Conservation (phyloP, 1,139 yeast species). For the Scheffersomyces lignicola region DNA sequence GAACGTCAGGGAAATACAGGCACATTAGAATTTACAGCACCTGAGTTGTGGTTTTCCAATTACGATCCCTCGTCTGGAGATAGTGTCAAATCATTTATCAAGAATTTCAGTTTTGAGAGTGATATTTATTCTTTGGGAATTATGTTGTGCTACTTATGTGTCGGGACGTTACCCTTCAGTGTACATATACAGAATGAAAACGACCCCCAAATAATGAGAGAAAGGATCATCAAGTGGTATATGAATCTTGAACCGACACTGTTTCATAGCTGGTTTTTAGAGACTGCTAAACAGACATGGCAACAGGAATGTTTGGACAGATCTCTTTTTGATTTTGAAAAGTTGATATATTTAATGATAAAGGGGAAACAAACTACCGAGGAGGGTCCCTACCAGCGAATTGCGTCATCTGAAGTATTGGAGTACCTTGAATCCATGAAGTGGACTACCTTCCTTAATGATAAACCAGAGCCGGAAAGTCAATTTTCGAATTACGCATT, state of each 20-base stretch:
- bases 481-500: background rate
- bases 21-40: conserved; percentile 84
- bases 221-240: conserved; percentile 34
- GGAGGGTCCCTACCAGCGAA: conserved; percentile 6
- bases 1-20: conserved; percentile 71
- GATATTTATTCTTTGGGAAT: conserved; percentile 84
- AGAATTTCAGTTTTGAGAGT: conserved; percentile 65
- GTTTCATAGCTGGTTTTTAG: conserved; percentile 30
- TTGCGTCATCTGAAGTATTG: conserved; percentile 19
- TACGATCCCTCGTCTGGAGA: conserved; percentile 20
- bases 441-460: conserved; percentile 12
- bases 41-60: conserved; percentile 58
- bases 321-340: conserved; percentile 19
- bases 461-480: conserved; percentile 1
- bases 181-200: conserved; percentile 26
- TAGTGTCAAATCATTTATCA: conserved; percentile 25
- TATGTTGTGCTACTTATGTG: conserved; percentile 71
- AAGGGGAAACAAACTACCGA: conserved; percentile 21
- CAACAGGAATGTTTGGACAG: background rate
- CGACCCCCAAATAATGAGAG: conserved; percentile 31
- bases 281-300: conserved; percentile 10
- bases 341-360: conserved; percentile 31
- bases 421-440: conserved; percentile 21
- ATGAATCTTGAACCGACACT: conserved; percentile 15
- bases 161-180: conserved; percentile 64